phyloP scores from a whole-genome alignment of 441 rosid species.

The Euphorbia celastroides region DNA sequence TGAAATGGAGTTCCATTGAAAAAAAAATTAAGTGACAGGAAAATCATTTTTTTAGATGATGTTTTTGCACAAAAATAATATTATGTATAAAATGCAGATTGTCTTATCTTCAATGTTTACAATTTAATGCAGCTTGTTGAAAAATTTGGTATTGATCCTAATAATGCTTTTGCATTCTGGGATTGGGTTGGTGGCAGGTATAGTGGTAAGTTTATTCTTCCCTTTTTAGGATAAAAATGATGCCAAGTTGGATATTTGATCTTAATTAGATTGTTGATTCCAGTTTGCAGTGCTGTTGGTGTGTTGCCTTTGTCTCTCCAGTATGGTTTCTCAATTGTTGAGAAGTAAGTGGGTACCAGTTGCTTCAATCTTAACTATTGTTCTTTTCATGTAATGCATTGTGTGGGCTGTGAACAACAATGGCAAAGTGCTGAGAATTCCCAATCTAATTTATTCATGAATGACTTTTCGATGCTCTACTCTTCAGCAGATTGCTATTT shows the following conservation, averaged over 20 bases:
- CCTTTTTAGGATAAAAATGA: conserved; percentile 15
- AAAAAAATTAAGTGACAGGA: background rate
- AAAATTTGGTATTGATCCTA: conserved; percentile 94
- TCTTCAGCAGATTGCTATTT: background rate
- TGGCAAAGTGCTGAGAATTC: background rate
- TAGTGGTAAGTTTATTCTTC: conserved; percentile 57
- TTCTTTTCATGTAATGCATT: background rate
- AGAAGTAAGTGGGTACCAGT: conserved; percentile 62
- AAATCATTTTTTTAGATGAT: background rate
- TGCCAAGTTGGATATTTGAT: conserved; percentile 15
- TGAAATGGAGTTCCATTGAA: background rate
- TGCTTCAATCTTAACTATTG: background rate
- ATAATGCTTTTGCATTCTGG: conserved; percentile 97
- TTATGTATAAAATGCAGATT: too few species aligned
- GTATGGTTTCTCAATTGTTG: conserved; percentile 80
- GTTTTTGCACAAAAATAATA: background rate
- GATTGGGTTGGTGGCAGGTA: conserved; percentile 99
- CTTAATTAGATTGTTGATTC: conserved; percentile 23
- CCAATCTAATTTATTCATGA: background rate
- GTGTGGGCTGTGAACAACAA: background rate
- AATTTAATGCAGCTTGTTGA: conserved; percentile 70
- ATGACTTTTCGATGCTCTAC: background rate
- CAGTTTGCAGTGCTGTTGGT: conserved; percentile 99
- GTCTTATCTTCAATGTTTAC: background rate
- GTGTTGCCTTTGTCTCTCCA: conserved; percentile 88